Base-by-base conservation (phyloP, 306 rosid genomes). In the Citrullus colocynthis region DNA sequence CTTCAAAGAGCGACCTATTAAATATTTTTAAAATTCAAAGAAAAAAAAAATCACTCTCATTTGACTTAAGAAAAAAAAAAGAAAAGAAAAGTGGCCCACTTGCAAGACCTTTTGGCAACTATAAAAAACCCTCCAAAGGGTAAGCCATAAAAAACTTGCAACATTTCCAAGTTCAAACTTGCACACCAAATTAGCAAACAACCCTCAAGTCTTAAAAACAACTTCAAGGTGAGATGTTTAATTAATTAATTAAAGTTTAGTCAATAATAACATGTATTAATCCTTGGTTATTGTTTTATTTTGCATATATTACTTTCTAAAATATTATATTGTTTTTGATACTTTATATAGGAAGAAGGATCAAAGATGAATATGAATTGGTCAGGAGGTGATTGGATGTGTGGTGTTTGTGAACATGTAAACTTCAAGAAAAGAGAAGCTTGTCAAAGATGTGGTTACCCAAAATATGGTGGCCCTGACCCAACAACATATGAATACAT, bases 371-470 rank as follows among this genome's bases (percentile, higher is more conserved):
- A 80, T 78, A 88, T 90, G 96, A 90, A 87, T 85, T 87, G 89
- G 90, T 78, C 91, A 28, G 90, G 96, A 81, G 90, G 91, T 76
- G 96, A 90, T 64, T 90, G 96, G 96, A 78, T 90, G 84, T 90
- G 96, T 74, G 84, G 90, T 65, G 92, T 85, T 57, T 90, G 96
- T 80, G 85, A 90, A 64, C 96, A 90, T 79, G 37, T 84, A 76
- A 90, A 90, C 81, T 90, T 90, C 88, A 88, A 87, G 80, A 90
- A 80, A 85, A 80, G 96, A 59, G 96, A 90, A 12, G 83, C 81
- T 52, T 90, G 96, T 83, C 96, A 90, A 62, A 83, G 65, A 74
- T 90, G 96, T 63, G 93, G 88, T 5, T 88, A 90, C 84, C 90
- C 90, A 21, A 88, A 90, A 71, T 78, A 78, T 71, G 96, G 91